Base-by-base conservation (phyloP, 371 early-diverging fungal genomes). In the Sporodiniella umbellata region DNA sequence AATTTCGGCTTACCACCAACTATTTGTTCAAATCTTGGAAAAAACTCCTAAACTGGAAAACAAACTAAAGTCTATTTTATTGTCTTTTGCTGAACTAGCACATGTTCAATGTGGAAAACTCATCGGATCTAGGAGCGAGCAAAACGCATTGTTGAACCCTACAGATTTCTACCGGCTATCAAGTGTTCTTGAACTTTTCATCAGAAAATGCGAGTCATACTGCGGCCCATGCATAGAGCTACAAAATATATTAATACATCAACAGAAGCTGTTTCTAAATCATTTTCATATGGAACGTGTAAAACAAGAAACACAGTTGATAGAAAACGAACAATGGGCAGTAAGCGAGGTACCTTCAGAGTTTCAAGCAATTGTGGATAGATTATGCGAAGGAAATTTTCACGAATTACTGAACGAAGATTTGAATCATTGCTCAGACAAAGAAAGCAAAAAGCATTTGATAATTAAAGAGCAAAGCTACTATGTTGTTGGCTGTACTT, bases 251-350 rank as follows among this genome's bases (percentile, higher is more conserved):
- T 66, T 93, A 14, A 59, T 84, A 12, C 78, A 86, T 8, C 93
- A 93, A 83, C 88, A 93, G 51, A 92, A 92, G 58, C 81, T 88
- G 14, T 95, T 91, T 66, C 51, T 97, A 17, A 80, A 72, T 38
- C 88, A 93, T 62, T 96, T 96, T 56, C 96, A 95, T 55, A 89
- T 89, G 61, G 94, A 95, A 56, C 84, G 87, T 45, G 76, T 84
- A 19, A 92, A 86, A 39, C 95, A 96, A 65, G 75, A 92, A 21
- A 83, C 88, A 3, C 70, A 88, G n/a, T 64, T 95, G 11, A 84
- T 96, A 35, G 98, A 95, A 50, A 93, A 90, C 56, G 98, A 97
- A 61, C 93, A 93, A 65, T 97, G 98, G 98, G 76, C 80, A 14
- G 90, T 89, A 42, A 86, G 91, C 8, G 92, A 90, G 44, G 92